Percentiles rank a stretch among this genome's conserved stretches.
These are phyloP conservation scores for Scheffersomyces stipitis DNA, from an alignment of 805 yeast species.

Conservation along the genomic window DNA sequence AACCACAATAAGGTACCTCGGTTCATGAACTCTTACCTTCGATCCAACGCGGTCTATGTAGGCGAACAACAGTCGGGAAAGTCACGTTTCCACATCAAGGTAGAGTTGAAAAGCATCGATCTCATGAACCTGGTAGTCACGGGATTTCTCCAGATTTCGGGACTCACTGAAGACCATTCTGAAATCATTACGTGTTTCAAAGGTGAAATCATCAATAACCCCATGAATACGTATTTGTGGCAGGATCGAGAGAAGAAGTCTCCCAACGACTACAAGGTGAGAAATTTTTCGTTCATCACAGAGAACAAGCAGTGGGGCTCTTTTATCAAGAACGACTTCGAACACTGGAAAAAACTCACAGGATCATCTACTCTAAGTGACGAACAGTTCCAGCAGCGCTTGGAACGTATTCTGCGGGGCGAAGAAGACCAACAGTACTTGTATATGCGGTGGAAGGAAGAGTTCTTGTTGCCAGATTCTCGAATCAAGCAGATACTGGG, in stretches of 20 bases:
- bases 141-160: slow-evolving; percentile 66
- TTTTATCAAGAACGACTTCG: slow-evolving; percentile 42
- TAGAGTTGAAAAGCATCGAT: slow-evolving; percentile 71
- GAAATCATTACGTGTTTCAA: slow-evolving; percentile 69
- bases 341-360: slow-evolving; percentile 50
- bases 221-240: slow-evolving; percentile 29
- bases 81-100: slow-evolving; percentile 63
- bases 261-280: slow-evolving; percentile 12
- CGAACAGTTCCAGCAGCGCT: slow-evolving; percentile 23
- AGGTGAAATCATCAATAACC: slow-evolving; percentile 65
- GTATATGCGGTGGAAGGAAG: slow-evolving; percentile 95
- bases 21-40: slow-evolving; percentile 46
- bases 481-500: slow-evolving; percentile 57
- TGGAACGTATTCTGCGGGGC: slow-evolving; percentile 31
- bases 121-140: slow-evolving; percentile 43
- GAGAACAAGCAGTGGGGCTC: slow-evolving; percentile 59
- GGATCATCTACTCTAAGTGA: slow-evolving; percentile 51
- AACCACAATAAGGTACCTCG: slow-evolving; percentile 13
- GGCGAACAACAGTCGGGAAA: slow-evolving; percentile 75
- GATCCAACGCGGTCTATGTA: slow-evolving; percentile 59
- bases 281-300: slow-evolving; percentile 54
- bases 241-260: slow-evolving; percentile 4
- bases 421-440: slow-evolving; percentile 37
- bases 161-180: slow-evolving; percentile 61
- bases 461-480: slow-evolving; percentile 80